These are phyloP conservation scores for Boletus speciosus DNA, from an alignment of 768 basidiomycete genomes.

Conservation along the genomic window DNA sequence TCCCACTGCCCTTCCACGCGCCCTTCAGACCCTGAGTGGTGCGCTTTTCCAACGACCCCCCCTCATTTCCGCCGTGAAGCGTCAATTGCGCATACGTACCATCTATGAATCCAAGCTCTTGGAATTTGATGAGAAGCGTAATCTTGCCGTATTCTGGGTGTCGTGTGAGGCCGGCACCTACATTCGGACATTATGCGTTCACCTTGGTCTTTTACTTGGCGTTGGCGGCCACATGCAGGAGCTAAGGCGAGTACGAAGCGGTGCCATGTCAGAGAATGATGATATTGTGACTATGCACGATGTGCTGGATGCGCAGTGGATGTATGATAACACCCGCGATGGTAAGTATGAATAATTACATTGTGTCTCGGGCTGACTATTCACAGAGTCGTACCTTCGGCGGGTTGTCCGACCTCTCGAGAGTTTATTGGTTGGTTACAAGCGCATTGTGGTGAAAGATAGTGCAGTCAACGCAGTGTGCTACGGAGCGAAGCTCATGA, in stretches of 20 bases:
- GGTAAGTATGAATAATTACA: constrained; percentile 45
- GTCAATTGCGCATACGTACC: constrained; percentile 94
- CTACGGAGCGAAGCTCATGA: constrained; percentile 99
- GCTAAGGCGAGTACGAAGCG: constrained; percentile 87
- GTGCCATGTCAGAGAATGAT: constrained; percentile 96
- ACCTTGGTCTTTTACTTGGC: constrained; percentile 88
- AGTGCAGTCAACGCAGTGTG: constrained; percentile 99
- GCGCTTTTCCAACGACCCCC: constrained; percentile 99
- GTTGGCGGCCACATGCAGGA: constrained; percentile 99
- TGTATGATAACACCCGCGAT: constrained; percentile 96
- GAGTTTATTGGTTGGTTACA: constrained; percentile 91
- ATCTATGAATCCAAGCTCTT: constrained; percentile 94
- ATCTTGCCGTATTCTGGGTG: constrained; percentile 97
- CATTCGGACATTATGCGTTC: constrained; percentile 95
- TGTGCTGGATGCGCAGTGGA: constrained; percentile 97
- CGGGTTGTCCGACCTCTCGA: constrained; percentile 94
- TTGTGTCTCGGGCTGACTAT: constrained; percentile 13
- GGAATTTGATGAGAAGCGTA: constrained; percentile 96
- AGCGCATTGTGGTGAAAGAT: constrained; percentile 98
- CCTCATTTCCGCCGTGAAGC: constrained; percentile 97
- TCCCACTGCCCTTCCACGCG: constrained; percentile 84
- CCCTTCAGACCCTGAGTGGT: constrained; percentile 94
- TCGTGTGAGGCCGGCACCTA: constrained; percentile 98
- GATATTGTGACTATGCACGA: constrained; percentile 99
- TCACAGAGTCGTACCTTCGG: constrained; percentile 88